Conservation (phyloP, 179 eudicot genomes). For the Gypsophila paniculata region DNA sequence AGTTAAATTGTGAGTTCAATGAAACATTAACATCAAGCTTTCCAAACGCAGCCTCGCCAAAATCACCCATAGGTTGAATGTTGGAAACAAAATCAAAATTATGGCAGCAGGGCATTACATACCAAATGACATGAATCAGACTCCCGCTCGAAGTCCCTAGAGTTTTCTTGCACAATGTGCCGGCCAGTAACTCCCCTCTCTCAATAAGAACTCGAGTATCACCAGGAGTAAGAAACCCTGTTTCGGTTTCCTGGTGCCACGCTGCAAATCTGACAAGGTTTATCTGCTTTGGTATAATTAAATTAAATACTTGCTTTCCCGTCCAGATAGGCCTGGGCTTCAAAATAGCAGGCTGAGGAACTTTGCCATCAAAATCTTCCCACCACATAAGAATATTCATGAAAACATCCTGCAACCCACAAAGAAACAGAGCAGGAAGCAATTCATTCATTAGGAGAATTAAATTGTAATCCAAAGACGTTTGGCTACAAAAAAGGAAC, state of each 20-base stretch:
- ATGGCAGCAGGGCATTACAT: constrained; percentile 11
- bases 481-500: no score
- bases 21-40: no score
- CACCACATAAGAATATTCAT: constrained; percentile 99
- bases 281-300: constrained; percentile 96
- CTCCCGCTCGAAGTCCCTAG: constrained; percentile 90
- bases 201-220: constrained; percentile 92
- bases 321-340: constrained; percentile 99
- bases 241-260: constrained; percentile 86
- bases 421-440: neutral
- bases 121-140: constrained; percentile 98
- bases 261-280: constrained; percentile 82
- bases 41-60: no score
- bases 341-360: constrained; percentile 93
- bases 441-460: neutral
- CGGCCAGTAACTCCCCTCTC: constrained; percentile 84
- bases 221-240: constrained; percentile 81
- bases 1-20: no score
- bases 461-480: neutral
- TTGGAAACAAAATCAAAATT: neutral
- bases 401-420: constrained; percentile 70
- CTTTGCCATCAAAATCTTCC: constrained; percentile 99
- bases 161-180: constrained; percentile 93
- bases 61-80: no score
- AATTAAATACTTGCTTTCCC: constrained; percentile 95